Evolutionary conservation across 306 rosid species (phyloP), one percentile per base, ranked within the genome.

Genomic region (Pueraria montana): DNA sequence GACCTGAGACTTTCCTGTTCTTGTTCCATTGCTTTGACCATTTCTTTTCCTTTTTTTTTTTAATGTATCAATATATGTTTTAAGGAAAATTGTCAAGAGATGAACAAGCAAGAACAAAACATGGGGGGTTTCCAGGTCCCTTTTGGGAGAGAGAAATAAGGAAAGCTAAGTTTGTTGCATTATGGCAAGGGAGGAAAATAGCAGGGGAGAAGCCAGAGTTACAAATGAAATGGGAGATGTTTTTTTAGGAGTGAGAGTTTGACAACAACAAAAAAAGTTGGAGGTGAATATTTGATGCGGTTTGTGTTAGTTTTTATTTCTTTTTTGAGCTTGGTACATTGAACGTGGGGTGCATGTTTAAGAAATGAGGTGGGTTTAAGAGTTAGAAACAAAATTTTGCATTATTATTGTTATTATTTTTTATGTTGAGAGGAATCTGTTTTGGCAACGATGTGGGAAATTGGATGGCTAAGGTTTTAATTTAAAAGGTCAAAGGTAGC

Each of bases 261-360:
- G 90, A 82, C 20, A 79, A 82, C 1, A 5, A 74, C 10, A 43
- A 43, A 1, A 18, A 55, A 84, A 87, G 77, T 74, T 64, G 83
- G 91, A 87, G 81, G 89, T 76, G 77, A 88, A 84, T 86, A 67
- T 52, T 82, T 81, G 83, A 80, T 85, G 82, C 79, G 2, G 46
- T 73, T 80, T 42, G 69, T 6, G 75, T 74, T 74, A 0, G 48
- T 71, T 80, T 84, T 55, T 72, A 23, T 6, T 80, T 83, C 80
- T 72, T 74, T 84, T 84, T 82, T 86, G 85, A 82, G 87, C 5
- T 83, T 64, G 71, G 74, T 84, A 80, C 67, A 73, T 58, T 53
- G 86, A 90, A 90, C 89, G 94, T 93, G 97, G 90, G 97, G 92
- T 92, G 95, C 97, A 91, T 88, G 90, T 88, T 87, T 85, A 58